Conservation (phyloP, 2,329 filamentous ascomycete species). For the Monosporascus sp. region DNA sequence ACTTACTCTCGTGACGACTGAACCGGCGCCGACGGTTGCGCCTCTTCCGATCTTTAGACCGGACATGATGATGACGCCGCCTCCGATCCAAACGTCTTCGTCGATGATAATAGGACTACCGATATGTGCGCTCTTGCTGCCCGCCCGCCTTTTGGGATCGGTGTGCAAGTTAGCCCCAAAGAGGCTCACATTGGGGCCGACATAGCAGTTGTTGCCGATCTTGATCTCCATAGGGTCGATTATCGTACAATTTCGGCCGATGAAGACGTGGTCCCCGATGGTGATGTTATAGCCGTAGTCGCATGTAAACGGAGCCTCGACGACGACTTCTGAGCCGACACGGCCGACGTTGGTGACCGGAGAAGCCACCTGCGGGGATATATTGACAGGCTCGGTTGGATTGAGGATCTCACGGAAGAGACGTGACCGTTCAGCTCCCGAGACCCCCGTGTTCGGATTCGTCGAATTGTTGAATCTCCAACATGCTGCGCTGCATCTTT, state of each 20-base stretch:
- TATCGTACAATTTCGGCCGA: constrained; percentile 79
- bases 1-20: constrained; percentile 72
- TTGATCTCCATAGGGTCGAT: constrained; percentile 79
- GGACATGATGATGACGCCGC: constrained; percentile 69
- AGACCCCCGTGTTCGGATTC: constrained; percentile 68
- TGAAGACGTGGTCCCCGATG: constrained; percentile 77
- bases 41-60: constrained; percentile 78
- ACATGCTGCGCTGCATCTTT: constrained; percentile 73
- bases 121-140: constrained; percentile 64
- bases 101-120: constrained; percentile 73
- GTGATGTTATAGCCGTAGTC: constrained; percentile 95
- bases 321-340: constrained; percentile 68
- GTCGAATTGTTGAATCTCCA: constrained; percentile 83
- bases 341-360: constrained; percentile 50
- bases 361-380: constrained; percentile 50
- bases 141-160: constrained; percentile 68
- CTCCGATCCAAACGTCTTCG: constrained; percentile 79
- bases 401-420: constrained; percentile 69
- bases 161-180: constrained; percentile 69
- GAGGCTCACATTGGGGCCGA: constrained; percentile 82
- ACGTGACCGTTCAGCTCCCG: constrained; percentile 59
- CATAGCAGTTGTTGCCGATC: constrained; percentile 71
- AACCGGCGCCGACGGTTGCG: constrained; percentile 73
- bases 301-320: constrained; percentile 86
- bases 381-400: constrained; percentile 50